A percentile compares a stretch with the other conserved stretches of the same genome.
phyloP scores from a whole-genome alignment of 2,329 filamentous ascomycete genomes.

The Ophiocordyceps camponoti-floridani region DNA sequence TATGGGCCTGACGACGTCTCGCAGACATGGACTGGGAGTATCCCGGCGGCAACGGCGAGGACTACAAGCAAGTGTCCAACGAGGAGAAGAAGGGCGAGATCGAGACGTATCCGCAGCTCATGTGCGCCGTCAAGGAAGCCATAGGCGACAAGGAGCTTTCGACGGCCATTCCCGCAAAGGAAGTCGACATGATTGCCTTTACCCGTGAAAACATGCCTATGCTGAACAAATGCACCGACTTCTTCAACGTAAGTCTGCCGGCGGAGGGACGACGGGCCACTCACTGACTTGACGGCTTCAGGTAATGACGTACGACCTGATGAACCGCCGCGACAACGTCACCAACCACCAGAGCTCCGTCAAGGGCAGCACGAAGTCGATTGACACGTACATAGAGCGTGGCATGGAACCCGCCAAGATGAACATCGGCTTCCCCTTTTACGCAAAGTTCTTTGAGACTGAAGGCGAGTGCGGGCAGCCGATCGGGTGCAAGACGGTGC shows the following conservation, averaged over 20 bases:
- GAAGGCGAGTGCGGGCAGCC: slow-evolving; percentile 25
- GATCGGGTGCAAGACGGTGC: slow-evolving; percentile 38
- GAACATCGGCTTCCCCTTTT: slow-evolving; percentile 51
- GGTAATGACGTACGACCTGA: slow-evolving; percentile 56
- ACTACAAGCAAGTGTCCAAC: slow-evolving; percentile 48
- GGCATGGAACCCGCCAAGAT: slow-evolving; percentile 37
- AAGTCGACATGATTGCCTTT: slow-evolving; percentile 51
- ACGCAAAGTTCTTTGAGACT: slow-evolving; percentile 48
- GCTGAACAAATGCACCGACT: slow-evolving; percentile 44
- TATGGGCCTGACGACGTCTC: not conserved
- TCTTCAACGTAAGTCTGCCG: slow-evolving; percentile 30
- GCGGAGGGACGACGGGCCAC: not conserved
- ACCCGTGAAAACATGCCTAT: slow-evolving; percentile 34
- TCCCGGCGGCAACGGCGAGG: slow-evolving; percentile 44
- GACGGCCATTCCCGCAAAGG: slow-evolving; percentile 45
- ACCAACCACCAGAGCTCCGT: slow-evolving; percentile 49
- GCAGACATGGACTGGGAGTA: slow-evolving; percentile 52
- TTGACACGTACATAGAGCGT: slow-evolving; percentile 40
- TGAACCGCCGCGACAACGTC: slow-evolving; percentile 50
- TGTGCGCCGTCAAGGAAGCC: slow-evolving; percentile 36
- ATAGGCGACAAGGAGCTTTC: slow-evolving; percentile 46
- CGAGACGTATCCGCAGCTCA: slow-evolving; percentile 39
- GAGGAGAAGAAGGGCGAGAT: slow-evolving; percentile 40
- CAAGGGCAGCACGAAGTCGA: slow-evolving; percentile 28
- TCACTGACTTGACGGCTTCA: slow-evolving; percentile 2